Evolutionary conservation across 106 monocot genomes (phyloP).

Genomic region (Dendrobium chrysotoxum): DNA sequence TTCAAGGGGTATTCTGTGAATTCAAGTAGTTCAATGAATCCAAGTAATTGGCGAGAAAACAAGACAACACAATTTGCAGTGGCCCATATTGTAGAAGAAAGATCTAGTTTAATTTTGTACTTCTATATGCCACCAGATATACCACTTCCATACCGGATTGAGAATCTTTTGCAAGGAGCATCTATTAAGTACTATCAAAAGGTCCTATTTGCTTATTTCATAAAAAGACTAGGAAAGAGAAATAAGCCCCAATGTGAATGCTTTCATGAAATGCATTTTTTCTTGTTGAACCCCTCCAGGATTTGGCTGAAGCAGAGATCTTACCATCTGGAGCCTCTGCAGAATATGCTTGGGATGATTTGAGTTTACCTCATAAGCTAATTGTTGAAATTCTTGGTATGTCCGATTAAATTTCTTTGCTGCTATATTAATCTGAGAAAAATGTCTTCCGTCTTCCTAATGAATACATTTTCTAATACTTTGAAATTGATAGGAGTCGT

Average conservation of each 20-base stretch:
- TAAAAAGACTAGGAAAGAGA: neutral
- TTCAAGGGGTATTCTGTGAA: slow-evolving; percentile 32
- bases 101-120: slow-evolving; percentile 54
- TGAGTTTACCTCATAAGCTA: slow-evolving; percentile 75
- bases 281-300: slow-evolving; percentile 32
- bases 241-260: neutral
- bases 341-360: slow-evolving; percentile 84
- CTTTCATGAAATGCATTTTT: slow-evolving; percentile 1
- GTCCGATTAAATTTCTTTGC: slow-evolving; percentile 1
- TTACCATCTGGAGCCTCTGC: slow-evolving; percentile 49
- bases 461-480: neutral
- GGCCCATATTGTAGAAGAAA: slow-evolving; percentile 60
- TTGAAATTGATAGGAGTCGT: neutral
- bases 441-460: neutral
- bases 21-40: slow-evolving; percentile 5
- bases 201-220: slow-evolving; percentile 20
- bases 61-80: slow-evolving; percentile 38
- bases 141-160: slow-evolving; percentile 71
- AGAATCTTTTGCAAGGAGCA: slow-evolving; percentile 49
- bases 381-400: slow-evolving; percentile 66
- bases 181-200: slow-evolving; percentile 74
- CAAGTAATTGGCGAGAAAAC: too few species aligned
- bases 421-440: neutral
- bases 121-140: slow-evolving; percentile 45
- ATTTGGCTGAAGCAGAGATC: slow-evolving; percentile 35